Evolutionary conservation across 2,329 filamentous ascomycete genomes (phyloP), one percentile per base, ranked within the genome.

Genomic region (Akanthomyces dipterigenus): DNA sequence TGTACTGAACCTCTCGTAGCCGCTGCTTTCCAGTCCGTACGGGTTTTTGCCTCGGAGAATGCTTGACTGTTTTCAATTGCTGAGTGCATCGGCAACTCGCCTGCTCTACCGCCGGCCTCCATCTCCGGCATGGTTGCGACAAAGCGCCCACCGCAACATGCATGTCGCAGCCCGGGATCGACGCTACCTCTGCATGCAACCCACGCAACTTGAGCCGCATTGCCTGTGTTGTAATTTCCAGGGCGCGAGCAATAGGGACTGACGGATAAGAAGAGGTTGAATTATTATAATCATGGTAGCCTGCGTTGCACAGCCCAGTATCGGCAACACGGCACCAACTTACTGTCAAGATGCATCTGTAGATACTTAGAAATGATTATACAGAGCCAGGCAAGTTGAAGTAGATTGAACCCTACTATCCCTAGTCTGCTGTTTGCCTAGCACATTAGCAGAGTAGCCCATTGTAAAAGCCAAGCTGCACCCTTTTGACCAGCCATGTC

Each of bases 111-210:
- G 24, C 55, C 31, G 18, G 34, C 11, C 36, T 12, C 18, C 12
- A 18, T 4, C 34, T 14, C 3, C 46, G n/a, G 34, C 55, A 9
- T 28, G n/a, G 56, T 34, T 31, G 48, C 36, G 56, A 45, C 38
- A 48, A 49, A 38, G 36, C 26, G 26, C 38, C 24, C 14, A 60
- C 56, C 56, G 48, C 38, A 60, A 36, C 34, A 60, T 60, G 48
- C 48, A 51, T 53, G 56, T 45, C 38, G 38, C 48, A 34, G 16
- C 24, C 56, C 56, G 48, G 8, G n/a, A 53, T 60, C 56, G 56
- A 45, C 45, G 48, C 56, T 50, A 58, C 38, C 38, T 26, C n/a
- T 49, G 56, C 56, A 60, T 43, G 38, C 38, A 60, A 58, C 34
- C 22, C n/a, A 7, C 5, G 5, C 42, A 2, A 18, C 36, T 49